Evolutionary conservation across 2,329 filamentous ascomycete genomes (phyloP), one percentile per base, ranked within the genome.

Genomic region (Nigrospora sphaerica): DNA sequence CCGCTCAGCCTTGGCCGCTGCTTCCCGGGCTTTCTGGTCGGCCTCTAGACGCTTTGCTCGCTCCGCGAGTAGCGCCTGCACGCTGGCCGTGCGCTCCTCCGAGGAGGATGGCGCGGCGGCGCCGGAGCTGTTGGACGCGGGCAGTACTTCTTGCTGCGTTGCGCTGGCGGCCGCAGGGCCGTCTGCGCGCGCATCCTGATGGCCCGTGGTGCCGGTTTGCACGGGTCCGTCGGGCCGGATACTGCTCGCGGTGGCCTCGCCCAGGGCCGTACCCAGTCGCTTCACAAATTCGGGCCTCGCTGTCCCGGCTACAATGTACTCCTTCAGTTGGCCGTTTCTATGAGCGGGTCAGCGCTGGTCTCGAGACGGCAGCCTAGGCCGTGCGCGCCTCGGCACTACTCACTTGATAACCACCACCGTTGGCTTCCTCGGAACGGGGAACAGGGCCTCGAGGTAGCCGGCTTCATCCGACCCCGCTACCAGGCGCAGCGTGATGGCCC

Each of bases 401-500:
- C 69, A 85, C 78, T 83, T 81, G 55, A 95, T 91, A 17, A 95
- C 72, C 14, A 95, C 77, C 10, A 95, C 67, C 2, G 86, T 86
- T 0, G 92, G 91, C n/a, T 81, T 81, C 54, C 81, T 81, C 1
- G 80, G 77, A n/a, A 95, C 71, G 0, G 88, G 87, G 57, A 88
- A 95, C 57, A 95, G 87, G 39, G 88, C 87, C 11, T 83, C 78
- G 13, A 97, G 73, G 58, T 89, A 95, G 6, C 79, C 82, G 11
- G 89, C 89, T 69, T 95, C 90, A 53, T 86, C 78, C 2, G 86
- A 90, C 18, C 84, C 87, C 16, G 83, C 81, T 32, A 74, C 66
- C 18, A 96, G 72, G 43, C 84, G 80, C 18, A 96, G 72, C 9
- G 85, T 68, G 17, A 96, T 73, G 3, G 88, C 78, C 57, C 83